These are phyloP conservation scores for Cercospora sp. DNA, from an alignment of 2,329 filamentous ascomycete species.

Conservation along the genomic window DNA sequence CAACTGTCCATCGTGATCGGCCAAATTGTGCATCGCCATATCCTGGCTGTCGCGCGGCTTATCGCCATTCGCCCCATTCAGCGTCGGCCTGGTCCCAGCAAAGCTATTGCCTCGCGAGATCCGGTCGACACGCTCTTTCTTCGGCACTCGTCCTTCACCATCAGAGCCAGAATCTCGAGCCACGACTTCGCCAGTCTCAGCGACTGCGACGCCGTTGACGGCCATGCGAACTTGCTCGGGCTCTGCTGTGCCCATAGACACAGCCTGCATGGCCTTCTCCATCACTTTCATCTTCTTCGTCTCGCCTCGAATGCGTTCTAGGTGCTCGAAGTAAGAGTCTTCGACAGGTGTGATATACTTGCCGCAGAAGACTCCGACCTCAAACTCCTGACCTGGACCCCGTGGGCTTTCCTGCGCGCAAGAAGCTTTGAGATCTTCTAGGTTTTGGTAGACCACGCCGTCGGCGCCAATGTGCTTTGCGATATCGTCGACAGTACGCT, in stretches of 20 bases:
- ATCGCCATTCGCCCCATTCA: slow-evolving; percentile 16
- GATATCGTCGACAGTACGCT: slow-evolving; percentile 61
- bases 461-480: slow-evolving; percentile 71
- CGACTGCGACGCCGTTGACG: slow-evolving; percentile 60
- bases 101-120: slow-evolving; percentile 46
- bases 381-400: slow-evolving; percentile 65
- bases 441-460: slow-evolving; percentile 72
- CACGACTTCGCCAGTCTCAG: slow-evolving; percentile 58
- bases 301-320: slow-evolving; percentile 70
- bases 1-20: slow-evolving; percentile 25
- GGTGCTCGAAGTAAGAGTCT: slow-evolving; percentile 77
- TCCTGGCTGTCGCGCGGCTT: slow-evolving; percentile 48
- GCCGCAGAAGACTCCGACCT: slow-evolving; percentile 89
- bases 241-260: slow-evolving; percentile 62
- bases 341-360: slow-evolving; percentile 80
- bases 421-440: slow-evolving; percentile 76
- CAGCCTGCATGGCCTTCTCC: slow-evolving; percentile 64
- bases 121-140: slow-evolving; percentile 37
- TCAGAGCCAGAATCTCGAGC: slow-evolving; percentile 45
- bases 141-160: slow-evolving; percentile 28
- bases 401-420: slow-evolving; percentile 70
- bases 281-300: slow-evolving; percentile 67
- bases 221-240: slow-evolving; percentile 63
- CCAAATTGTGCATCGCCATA: slow-evolving; percentile 53
- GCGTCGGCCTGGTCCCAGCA: slow-evolving; percentile 14